Base-by-base conservation (phyloP, 495 filamentous ascomycete species). In the Hypoxylon fuscum region DNA sequence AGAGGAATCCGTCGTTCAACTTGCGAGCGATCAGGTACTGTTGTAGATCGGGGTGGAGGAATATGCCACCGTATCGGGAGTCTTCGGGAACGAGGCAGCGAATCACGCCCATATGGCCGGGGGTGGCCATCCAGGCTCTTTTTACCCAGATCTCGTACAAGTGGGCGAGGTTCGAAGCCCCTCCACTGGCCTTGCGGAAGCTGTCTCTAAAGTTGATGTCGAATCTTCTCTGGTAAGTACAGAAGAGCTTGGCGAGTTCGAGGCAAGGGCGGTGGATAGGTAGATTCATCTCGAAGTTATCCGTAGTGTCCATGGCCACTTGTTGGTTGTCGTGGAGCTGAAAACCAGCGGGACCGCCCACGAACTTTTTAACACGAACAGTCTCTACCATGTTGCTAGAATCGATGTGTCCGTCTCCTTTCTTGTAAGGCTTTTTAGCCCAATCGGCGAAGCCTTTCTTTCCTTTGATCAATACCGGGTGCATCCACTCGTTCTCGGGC, bases 101-200 rank as follows among this genome's bases (percentile, higher is more conserved):
- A 1, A 38, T 20, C 3, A 22, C 50, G 1, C 55, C 55, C 12
- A 0, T 0, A 7, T 9, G 0, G 9, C 9, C 23, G 0, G 18
- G 32, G 3, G 18, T 1, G 6, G 47, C 40, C 31, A 59, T 52
- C 22, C 45, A 15, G 3, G 64, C 64, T 4, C 64, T 64, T 25
- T 68, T 51, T 34, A 55, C 42, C 68, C 68, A 70, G 11, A 64
- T 64, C 23, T 68, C 60, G 29, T 70, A 70, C 2, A 70, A 21
- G 2, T 68, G 59, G 1, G 32, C 32, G 20, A 70, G 46, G 21
- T 31, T 61, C 9, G 55, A 42, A 3, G 68, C 64, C 1, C 15
- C 25, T 0, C 64, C 56, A 2, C 18, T 15, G 1, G 21, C 6
- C 8, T 10, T 15, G 37, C 40, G 21, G 5, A 5, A 34, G 27